Conservation (phyloP, 305 asterid genomes). For the Rubia peregrina region DNA sequence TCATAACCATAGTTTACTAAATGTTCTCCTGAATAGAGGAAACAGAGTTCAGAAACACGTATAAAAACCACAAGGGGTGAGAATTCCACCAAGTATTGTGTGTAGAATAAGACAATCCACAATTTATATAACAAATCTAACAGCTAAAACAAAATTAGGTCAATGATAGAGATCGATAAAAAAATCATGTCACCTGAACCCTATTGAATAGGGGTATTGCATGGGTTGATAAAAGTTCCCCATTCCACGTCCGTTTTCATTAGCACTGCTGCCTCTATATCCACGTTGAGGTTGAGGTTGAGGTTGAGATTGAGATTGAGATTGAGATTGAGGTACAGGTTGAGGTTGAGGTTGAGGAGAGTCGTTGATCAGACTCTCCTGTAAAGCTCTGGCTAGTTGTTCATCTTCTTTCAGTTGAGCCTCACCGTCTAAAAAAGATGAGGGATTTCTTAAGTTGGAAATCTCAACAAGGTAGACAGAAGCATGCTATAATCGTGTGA, state of each 20-base stretch:
- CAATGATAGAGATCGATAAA: neutral
- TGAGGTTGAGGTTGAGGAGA: slow-evolving; percentile 33
- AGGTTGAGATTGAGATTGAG: neutral
- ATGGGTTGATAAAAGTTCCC: slow-evolving; percentile 35
- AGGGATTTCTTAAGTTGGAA: slow-evolving; percentile 2
- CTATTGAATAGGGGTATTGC: slow-evolving; percentile 37
- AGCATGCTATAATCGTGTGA: neutral
- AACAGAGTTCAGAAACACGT: neutral
- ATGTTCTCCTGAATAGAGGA: neutral
- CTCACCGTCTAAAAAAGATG: slow-evolving; percentile 30
- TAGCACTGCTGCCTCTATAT: slow-evolving; percentile 31
- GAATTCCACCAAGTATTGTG: neutral
- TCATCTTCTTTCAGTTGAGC: slow-evolving; percentile 67
- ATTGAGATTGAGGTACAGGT: neutral
- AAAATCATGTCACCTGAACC: slow-evolving; percentile 31
- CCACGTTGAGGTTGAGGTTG: slow-evolving; percentile 32
- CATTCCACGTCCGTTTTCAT: slow-evolving; percentile 17
- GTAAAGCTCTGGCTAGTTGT: slow-evolving; percentile 73
- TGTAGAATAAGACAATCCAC: neutral
- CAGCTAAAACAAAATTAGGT: slow-evolving; percentile 1
- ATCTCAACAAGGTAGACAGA: neutral
- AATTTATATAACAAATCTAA: neutral
- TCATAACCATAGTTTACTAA: neutral
- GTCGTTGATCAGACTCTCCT: slow-evolving; percentile 60
- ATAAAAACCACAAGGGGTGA: neutral